phyloP scores from a whole-genome alignment of 2,329 filamentous ascomycete species.

The Pestalotiopsis sp. region DNA sequence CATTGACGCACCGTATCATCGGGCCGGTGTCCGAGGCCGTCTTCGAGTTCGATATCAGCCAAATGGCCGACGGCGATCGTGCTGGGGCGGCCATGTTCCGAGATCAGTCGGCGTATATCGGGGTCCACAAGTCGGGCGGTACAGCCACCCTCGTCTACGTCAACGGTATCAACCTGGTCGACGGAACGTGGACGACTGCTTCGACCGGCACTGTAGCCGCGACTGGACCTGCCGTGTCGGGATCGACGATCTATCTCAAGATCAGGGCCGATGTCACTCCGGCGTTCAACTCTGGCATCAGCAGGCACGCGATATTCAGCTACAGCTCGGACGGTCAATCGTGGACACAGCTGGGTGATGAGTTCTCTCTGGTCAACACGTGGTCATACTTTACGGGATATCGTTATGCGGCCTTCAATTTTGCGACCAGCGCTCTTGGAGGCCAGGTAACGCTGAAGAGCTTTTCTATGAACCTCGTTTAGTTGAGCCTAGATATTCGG shows the following conservation, averaged over 20 bases:
- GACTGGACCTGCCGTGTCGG: conserved; percentile 26
- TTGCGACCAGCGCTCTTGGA: conserved; percentile 43
- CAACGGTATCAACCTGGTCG: conserved; percentile 31
- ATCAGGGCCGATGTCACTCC: conserved; percentile 30
- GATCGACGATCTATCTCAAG: conserved; percentile 36
- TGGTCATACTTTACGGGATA: conserved; percentile 50
- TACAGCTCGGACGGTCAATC: conserved; percentile 44
- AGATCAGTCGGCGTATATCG: conserved; percentile 53
- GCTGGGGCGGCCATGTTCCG: conserved; percentile 54
- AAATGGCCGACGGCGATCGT: conserved; percentile 52
- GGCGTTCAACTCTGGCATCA: conserved; percentile 25
- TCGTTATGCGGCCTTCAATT: conserved; percentile 50
- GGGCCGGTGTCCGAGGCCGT: conserved; percentile 49
- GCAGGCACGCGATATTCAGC: conserved; percentile 30
- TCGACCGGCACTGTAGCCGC: conserved; percentile 30
- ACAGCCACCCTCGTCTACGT: conserved; percentile 30
- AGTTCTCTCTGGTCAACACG: conserved; percentile 36
- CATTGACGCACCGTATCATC: conserved; percentile 46
- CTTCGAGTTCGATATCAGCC: conserved; percentile 47
- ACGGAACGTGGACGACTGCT: conserved; percentile 19
- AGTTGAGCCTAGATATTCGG: background rate
- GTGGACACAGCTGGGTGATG: conserved; percentile 34
- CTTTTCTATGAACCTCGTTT: conserved; percentile 14
- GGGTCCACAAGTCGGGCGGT: conserved; percentile 40
- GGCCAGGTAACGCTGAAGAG: conserved; percentile 31